phyloP scores from a whole-genome alignment of 441 rosid genomes.

The Gossypium schwendimanii region DNA sequence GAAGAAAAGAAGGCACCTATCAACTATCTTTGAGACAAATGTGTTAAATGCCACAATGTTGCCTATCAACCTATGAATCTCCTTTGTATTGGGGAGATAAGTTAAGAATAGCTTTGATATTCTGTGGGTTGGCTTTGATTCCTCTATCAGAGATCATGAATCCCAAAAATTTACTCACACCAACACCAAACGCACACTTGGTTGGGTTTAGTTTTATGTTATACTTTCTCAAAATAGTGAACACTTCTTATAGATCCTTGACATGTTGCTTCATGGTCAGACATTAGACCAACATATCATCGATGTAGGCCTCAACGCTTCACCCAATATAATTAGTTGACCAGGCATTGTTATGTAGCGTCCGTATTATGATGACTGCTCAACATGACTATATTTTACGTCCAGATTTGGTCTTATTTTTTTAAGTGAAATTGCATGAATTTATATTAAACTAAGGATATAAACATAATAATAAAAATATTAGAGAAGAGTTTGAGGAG shows the following conservation, averaged over 20 bases:
- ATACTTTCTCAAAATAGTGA: no score
- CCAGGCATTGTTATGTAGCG: conserved; percentile 15
- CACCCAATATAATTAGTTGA: background rate
- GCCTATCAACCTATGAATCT: background rate
- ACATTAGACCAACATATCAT: background rate
- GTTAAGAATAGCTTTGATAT: background rate
- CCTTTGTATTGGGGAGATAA: background rate
- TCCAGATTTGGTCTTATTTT: no score
- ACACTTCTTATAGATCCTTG: no score
- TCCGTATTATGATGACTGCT: no score
- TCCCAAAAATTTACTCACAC: background rate
- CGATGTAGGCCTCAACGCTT: background rate
- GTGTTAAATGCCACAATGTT: background rate
- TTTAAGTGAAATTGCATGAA: no score
- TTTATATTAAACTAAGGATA: no score
- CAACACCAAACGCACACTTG: background rate
- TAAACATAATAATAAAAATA: no score
- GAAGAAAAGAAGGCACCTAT: background rate
- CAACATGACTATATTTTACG: no score
- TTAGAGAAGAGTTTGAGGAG: no score
- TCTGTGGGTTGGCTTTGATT: background rate
- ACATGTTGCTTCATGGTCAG: background rate
- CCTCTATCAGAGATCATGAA: background rate
- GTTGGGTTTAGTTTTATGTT: no score
- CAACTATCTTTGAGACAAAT: background rate